Evolutionary conservation across 1,139 yeast species (phyloP).

Genomic region (Debaryomyces nepalensis): DNA sequence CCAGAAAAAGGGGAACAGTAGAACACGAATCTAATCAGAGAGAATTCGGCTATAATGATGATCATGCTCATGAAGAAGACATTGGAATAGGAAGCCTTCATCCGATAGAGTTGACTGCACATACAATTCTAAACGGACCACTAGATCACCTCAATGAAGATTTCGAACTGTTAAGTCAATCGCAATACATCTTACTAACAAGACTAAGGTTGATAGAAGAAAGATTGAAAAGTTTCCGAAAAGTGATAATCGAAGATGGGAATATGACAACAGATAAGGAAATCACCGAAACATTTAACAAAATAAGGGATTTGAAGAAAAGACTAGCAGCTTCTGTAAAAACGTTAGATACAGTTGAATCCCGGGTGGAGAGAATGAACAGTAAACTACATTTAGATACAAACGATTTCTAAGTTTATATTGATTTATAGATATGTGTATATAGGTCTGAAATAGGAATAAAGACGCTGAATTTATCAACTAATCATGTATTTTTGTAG

Average conservation of each 20-base stretch:
- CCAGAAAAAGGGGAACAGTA: not conserved
- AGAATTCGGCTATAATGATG: not conserved
- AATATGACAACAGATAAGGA: conserved; percentile 27
- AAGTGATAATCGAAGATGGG: conserved; percentile 22
- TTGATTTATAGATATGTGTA: conserved; percentile 19
- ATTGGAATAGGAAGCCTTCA: conserved; percentile 38
- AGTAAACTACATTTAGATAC: conserved; percentile 8
- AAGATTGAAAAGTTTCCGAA: conserved; percentile 33
- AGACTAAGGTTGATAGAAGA: conserved; percentile 50
- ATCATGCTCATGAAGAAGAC: conserved; percentile 1
- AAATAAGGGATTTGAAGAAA: conserved; percentile 38
- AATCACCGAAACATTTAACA: conserved; percentile 32
- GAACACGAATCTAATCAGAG: not conserved
- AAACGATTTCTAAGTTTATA: not conserved
- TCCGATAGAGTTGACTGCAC: conserved; percentile 62
- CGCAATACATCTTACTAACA: conserved; percentile 58
- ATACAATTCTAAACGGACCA: conserved; percentile 56
- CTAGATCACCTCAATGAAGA: conserved; percentile 56
- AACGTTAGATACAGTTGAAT: conserved; percentile 41
- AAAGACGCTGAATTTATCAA: too few relatives aligned
- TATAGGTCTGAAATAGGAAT: conserved; percentile 8
- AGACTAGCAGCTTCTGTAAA: conserved; percentile 36
- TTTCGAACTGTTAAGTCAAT: conserved; percentile 57
- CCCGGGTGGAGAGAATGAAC: conserved; percentile 26
- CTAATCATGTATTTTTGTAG: not conserved